These are phyloP conservation scores for Termitomyces sp. DNA, from an alignment of 768 basidiomycete genomes.

Conservation along the genomic window DNA sequence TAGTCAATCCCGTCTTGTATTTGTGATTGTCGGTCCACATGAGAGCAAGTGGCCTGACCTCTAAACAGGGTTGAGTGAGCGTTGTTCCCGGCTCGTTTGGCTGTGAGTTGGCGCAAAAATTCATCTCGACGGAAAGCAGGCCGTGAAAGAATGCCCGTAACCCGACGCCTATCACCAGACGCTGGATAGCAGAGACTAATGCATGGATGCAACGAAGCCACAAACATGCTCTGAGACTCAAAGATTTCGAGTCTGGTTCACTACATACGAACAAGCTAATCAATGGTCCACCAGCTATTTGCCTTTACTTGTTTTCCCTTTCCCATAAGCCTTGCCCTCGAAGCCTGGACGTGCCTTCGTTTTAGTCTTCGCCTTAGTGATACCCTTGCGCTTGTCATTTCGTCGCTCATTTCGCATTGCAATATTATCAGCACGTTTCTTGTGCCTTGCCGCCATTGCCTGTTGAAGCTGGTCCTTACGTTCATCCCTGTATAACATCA, in stretches of 20 bases:
- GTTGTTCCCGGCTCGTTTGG: no score
- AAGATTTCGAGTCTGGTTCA: neutral
- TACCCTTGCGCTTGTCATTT: constrained; percentile 60
- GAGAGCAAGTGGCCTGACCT: no score
- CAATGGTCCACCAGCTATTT: constrained; percentile 13
- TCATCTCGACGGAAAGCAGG: no score
- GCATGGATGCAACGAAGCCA: neutral
- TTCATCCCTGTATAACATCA: constrained; percentile 57
- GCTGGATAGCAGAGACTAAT: neutral
- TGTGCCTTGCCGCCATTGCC: constrained; percentile 80
- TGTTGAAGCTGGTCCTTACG: constrained; percentile 74
- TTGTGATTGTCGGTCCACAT: no score
- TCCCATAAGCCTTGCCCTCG: constrained; percentile 77
- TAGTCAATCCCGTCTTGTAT: no score
- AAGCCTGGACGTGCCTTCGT: constrained; percentile 80
- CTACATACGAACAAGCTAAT: neutral
- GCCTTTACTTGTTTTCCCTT: constrained; percentile 24
- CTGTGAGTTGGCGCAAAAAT: no score
- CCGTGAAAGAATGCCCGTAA: neutral
- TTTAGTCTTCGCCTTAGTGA: constrained; percentile 45
- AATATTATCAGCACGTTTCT: constrained; percentile 90
- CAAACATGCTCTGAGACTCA: neutral
- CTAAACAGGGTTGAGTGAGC: no score
- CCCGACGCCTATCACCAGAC: neutral
- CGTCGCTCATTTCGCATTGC: constrained; percentile 77